phyloP scores from a whole-genome alignment of 768 basidiomycete genomes.

The Lactarius tabidus region DNA sequence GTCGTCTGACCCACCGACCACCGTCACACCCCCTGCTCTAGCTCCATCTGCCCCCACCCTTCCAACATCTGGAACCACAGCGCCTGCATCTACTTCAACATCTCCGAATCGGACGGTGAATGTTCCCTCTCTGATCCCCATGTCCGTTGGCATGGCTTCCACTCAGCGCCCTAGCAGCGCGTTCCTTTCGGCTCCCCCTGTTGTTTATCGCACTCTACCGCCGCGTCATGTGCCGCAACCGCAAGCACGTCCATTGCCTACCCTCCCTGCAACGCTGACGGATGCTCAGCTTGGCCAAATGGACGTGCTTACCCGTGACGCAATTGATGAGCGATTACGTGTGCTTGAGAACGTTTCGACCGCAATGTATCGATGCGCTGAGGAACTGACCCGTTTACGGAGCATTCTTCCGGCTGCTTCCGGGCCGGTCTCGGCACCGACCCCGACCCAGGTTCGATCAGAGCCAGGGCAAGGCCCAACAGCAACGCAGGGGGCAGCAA shows the following conservation, averaged over 20 bases:
- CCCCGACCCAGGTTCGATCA: slow-evolving; percentile 11
- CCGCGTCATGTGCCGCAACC: slow-evolving; percentile 4
- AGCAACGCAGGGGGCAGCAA: background rate
- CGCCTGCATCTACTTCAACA: slow-evolving; percentile 18
- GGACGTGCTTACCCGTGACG: slow-evolving; percentile 68
- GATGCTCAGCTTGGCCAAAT: slow-evolving; percentile 61
- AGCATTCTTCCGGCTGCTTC: slow-evolving; percentile 48
- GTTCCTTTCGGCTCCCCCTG: slow-evolving; percentile 11
- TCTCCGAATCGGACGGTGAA: slow-evolving; percentile 23
- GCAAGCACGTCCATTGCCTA: slow-evolving; percentile 26
- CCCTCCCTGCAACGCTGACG: slow-evolving; percentile 46
- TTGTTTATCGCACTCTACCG: slow-evolving; percentile 18
- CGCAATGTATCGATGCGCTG: slow-evolving; percentile 67
- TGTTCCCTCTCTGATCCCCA: slow-evolving; percentile 38
- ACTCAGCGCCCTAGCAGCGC: slow-evolving; percentile 17
- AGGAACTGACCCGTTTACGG: slow-evolving; percentile 72
- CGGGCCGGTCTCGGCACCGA: slow-evolving; percentile 6
- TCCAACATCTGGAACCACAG: slow-evolving; percentile 9
- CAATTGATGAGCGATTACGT: slow-evolving; percentile 79
- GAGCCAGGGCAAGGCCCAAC: slow-evolving; percentile 11
- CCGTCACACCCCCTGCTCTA: background rate
- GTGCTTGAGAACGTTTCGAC: slow-evolving; percentile 75
- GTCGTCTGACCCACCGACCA: background rate
- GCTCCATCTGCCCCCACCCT: slow-evolving; percentile 3
- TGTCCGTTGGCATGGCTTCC: slow-evolving; percentile 34